phyloP scores from a whole-genome alignment of 768 basidiomycete species.

The Saitozyma sp. region DNA sequence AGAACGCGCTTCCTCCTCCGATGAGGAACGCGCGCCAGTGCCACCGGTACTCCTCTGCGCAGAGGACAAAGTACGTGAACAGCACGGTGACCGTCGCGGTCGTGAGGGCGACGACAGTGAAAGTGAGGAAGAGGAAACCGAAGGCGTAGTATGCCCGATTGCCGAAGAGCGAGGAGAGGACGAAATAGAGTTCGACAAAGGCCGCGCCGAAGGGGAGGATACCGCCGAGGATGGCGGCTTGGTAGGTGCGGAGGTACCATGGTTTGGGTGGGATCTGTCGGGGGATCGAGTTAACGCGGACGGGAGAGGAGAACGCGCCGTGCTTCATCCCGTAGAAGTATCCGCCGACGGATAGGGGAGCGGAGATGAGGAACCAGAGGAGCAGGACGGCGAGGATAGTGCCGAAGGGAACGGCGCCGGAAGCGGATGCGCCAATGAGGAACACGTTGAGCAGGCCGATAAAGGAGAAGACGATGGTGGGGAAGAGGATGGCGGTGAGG shows the following conservation, averaged over 20 bases:
- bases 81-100: slow-evolving; percentile 85
- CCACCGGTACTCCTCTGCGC: slow-evolving; percentile 97
- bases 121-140: slow-evolving; percentile 87
- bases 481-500: slow-evolving; percentile 81
- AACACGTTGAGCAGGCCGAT: slow-evolving; percentile 91
- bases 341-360: slow-evolving; percentile 81
- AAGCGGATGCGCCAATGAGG: slow-evolving; percentile 78
- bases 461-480: slow-evolving; percentile 75
- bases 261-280: slow-evolving; percentile 90
- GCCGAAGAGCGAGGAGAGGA: slow-evolving; percentile 86
- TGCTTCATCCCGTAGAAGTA: slow-evolving; percentile 82
- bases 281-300: slow-evolving; percentile 87
- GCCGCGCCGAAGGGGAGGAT: slow-evolving; percentile 93
- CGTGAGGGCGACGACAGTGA: slow-evolving; percentile 76
- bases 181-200: slow-evolving; percentile 91
- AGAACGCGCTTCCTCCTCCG: slow-evolving; percentile 88
- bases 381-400: slow-evolving; percentile 81
- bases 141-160: slow-evolving; percentile 75
- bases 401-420: slow-evolving; percentile 96
- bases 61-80: slow-evolving; percentile 72
- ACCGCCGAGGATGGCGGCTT: slow-evolving; percentile 77
- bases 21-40: slow-evolving; percentile 93
- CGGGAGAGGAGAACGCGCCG: slow-evolving; percentile 79
- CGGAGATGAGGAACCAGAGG: slow-evolving; percentile 92
- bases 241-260: slow-evolving; percentile 78